A percentile compares a stretch with the other conserved stretches of the same genome.
These are phyloP conservation scores for Debaryomyces nepalensis DNA, from an alignment of 1,139 yeast species.

Conservation along the genomic window DNA sequence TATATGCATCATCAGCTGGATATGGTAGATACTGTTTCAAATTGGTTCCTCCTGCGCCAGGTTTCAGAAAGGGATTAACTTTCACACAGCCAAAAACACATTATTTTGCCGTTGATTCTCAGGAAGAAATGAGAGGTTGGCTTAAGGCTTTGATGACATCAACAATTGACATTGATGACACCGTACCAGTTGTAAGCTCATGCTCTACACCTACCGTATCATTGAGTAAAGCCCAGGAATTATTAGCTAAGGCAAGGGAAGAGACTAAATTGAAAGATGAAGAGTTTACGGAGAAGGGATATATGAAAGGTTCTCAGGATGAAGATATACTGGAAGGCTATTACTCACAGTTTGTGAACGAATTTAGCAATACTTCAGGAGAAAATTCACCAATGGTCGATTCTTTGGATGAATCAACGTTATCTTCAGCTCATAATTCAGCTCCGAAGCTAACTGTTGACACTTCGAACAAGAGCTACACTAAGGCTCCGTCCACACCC, in stretches of 20 bases:
- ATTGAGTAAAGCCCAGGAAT: constrained; percentile 81
- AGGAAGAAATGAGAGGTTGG: constrained; percentile 94
- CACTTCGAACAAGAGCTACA: constrained; percentile 26
- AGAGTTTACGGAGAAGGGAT: constrained; percentile 46
- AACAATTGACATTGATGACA: constrained; percentile 92
- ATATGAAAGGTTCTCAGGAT: constrained; percentile 36
- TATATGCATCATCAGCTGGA: constrained; percentile 92
- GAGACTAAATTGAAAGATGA: constrained; percentile 68
- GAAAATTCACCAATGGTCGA: constrained; percentile 37
- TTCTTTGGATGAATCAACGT: constrained; percentile 37
- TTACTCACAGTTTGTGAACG: constrained; percentile 26
- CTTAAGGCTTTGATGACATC: constrained; percentile 94
- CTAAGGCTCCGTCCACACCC: constrained; percentile 41
- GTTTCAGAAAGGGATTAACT: constrained; percentile 90
- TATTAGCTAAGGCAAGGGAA: constrained; percentile 80
- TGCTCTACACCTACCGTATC: constrained; percentile 95
- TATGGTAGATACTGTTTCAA: constrained; percentile 92
- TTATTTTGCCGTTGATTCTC: constrained; percentile 91
- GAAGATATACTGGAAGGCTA: constrained; percentile 21
- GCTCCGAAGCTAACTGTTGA: constrained; percentile 42
- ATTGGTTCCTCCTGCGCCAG: constrained; percentile 96
- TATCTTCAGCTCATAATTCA: constrained; percentile 23
- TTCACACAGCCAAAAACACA: constrained; percentile 97
- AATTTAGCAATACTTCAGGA: constrained; percentile 29
- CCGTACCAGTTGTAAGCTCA: constrained; percentile 91